A percentile compares a stretch with the other conserved stretches of the same genome.
phyloP scores from a whole-genome alignment of 2,329 filamentous ascomycete species.

The Fusarium domesticum region DNA sequence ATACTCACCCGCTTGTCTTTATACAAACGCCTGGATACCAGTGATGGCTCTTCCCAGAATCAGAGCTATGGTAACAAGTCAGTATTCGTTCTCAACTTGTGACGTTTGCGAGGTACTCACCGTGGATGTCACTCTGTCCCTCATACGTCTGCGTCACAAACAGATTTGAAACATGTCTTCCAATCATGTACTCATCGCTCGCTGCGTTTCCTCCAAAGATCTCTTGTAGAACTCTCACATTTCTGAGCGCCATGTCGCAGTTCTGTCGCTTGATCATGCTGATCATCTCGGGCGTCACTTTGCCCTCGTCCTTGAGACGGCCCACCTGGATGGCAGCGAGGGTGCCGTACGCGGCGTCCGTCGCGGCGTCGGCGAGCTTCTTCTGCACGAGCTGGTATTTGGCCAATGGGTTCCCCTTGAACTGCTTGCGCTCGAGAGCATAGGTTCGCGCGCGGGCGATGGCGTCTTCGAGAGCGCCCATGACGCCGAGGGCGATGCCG shows the following conservation, averaged over 20 bases:
- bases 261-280: constrained; percentile 96
- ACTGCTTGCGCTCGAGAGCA: constrained; percentile 89
- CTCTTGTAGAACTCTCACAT: constrained; percentile 81
- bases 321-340: constrained; percentile 88
- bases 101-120: constrained; percentile 52
- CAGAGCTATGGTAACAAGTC: constrained; percentile 51
- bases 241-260: constrained; percentile 82
- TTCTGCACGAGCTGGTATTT: constrained; percentile 98
- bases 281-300: constrained; percentile 92
- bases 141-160: constrained; percentile 99
- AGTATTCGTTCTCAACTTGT: constrained; percentile 4
- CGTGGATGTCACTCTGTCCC: constrained; percentile 96
- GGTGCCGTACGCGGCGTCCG: constrained; percentile 89
- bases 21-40: constrained; percentile 77
- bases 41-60: constrained; percentile 68
- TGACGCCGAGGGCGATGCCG: constrained; percentile 90
- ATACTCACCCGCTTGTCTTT: constrained; percentile 9
- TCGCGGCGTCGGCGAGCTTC: constrained; percentile 90
- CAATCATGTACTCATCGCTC: constrained; percentile 94
- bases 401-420: constrained; percentile 91
- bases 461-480: constrained; percentile 92
- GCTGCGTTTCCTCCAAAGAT: constrained; percentile 98
- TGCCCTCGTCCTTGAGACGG: constrained; percentile 86
- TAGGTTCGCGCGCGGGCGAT: constrained; percentile 78
- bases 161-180: constrained; percentile 89